Evolutionary conservation across 257 asterid species (phyloP), one percentile per base, ranked within the genome.

Genomic region (Capsicum chinense): DNA sequence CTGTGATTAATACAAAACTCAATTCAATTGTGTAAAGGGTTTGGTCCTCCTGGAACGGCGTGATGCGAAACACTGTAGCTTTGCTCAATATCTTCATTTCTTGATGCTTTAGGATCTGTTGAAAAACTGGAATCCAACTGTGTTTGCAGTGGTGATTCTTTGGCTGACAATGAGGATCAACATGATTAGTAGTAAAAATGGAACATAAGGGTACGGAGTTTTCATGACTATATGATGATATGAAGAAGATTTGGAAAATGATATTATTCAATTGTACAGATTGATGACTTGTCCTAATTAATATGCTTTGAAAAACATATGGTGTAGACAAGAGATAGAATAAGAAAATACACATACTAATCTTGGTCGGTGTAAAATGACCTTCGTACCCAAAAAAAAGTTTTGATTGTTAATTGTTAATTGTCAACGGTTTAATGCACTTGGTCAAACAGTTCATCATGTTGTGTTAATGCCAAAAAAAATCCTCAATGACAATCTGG

Each of bases 11-110:
- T 5, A 26, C 59, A 78, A 76, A 54, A 26, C 21, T 88, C 89
- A 70, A 42, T 56, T 89, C 89, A 91, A 83, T 91, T 91, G 88
- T 91, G 94, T 47, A 90, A 86, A 66, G 94, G 94, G 84, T 91
- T 91, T 2, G 93, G 93, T 13, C 94, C 94, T 35, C 92, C 93
- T 0, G 94, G 93, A 60, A 90, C 89, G 70, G 33, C 85, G 9
- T 89, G 88, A 14, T 83, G 82, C 8, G 95, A 90, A 4, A 79
- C 92, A 35, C 86, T 66, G 81, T 86, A 88, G 63, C 39, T 83
- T 54, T 68, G 76, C 1, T 26, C 33, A 54, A 19, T 79, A 26
- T 81, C 85, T 37, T 85, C 79, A 63, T 21, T 85, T 21, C 63
- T 83, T 48, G 90, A 86, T 82, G 56, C 62, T 35, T 58, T 76